phyloP scores from a whole-genome alignment of 2,329 filamentous ascomycete genomes.

The Xylariaceae sp. region DNA sequence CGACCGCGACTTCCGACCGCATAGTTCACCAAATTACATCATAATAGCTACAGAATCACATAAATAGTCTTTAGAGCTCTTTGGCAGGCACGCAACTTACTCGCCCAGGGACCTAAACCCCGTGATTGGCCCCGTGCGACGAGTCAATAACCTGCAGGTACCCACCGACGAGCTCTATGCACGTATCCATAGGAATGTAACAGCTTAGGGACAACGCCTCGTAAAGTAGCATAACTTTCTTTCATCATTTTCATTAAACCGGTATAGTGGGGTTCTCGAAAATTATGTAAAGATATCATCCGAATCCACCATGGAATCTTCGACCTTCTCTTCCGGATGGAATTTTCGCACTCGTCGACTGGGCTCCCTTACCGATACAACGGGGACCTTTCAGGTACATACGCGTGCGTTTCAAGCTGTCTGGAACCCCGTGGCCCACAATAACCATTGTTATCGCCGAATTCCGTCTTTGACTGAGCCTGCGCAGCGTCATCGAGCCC shows the following conservation, averaged over 20 bases:
- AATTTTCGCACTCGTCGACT: background rate
- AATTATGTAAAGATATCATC: background rate
- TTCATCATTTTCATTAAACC: background rate
- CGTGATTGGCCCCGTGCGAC: background rate
- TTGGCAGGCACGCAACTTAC: background rate
- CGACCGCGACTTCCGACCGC: too few relatives aligned
- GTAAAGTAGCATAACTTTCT: background rate
- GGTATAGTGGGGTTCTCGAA: background rate
- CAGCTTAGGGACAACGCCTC: too few relatives aligned
- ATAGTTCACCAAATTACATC: background rate
- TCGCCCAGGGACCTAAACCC: background rate
- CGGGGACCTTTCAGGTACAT: background rate
- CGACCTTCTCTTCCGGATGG: background rate
- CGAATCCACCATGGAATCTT: background rate
- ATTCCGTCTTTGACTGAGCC: background rate
- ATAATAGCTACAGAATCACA: background rate
- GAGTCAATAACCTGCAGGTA: background rate
- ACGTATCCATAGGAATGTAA: too few relatives aligned
- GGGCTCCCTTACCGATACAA: too few relatives aligned
- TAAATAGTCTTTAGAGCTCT: background rate
- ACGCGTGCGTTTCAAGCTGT: background rate
- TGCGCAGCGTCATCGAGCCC: conserved; percentile 4
- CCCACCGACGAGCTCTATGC: background rate
- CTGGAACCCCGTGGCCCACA: background rate
- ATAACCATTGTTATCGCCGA: background rate